These are phyloP conservation scores for Helenozyma rhizophorensis DNA, from an alignment of 805 yeast species.

Conservation along the genomic window DNA sequence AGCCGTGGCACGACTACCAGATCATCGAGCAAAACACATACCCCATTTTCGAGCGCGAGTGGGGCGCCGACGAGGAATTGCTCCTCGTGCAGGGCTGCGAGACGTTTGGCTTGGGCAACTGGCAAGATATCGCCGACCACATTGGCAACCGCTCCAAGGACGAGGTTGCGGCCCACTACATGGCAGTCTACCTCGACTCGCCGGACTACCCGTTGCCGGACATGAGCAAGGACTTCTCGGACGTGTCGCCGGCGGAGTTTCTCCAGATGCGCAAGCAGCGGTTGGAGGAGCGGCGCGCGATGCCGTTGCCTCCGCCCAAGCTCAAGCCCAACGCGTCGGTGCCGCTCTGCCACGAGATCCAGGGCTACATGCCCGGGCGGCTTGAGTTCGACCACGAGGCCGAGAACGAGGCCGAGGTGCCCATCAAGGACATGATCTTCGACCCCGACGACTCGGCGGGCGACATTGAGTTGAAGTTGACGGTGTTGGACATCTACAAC, in stretches of 20 bases:
- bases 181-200: slow-evolving; percentile 63
- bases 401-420: slow-evolving; percentile 93
- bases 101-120: slow-evolving; percentile 86
- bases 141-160: slow-evolving; percentile 90
- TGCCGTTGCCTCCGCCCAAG: slow-evolving; percentile 78
- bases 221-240: slow-evolving; percentile 61
- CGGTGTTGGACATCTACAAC: slow-evolving; percentile 85
- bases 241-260: slow-evolving; percentile 64
- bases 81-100: slow-evolving; percentile 88
- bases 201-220: slow-evolving; percentile 85
- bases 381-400: slow-evolving; percentile 94
- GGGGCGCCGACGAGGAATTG: slow-evolving; percentile 99
- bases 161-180: slow-evolving; percentile 85
- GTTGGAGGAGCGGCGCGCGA: slow-evolving; percentile 64
- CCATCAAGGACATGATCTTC: slow-evolving; percentile 92
- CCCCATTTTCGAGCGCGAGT: slow-evolving; percentile 82
- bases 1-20: slow-evolving; percentile 90
- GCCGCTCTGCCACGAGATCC: slow-evolving; percentile 95
- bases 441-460: slow-evolving; percentile 87
- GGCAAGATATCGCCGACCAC: slow-evolving; percentile 98
- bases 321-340: slow-evolving; percentile 87
- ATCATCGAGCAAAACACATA: slow-evolving; percentile 92
- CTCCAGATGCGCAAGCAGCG: slow-evolving; percentile 61
- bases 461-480: slow-evolving; percentile 85
- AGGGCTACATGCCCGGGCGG: slow-evolving; percentile 98